Base-by-base conservation (phyloP, 495 filamentous ascomycete genomes). In the Xylaria cubensis region DNA sequence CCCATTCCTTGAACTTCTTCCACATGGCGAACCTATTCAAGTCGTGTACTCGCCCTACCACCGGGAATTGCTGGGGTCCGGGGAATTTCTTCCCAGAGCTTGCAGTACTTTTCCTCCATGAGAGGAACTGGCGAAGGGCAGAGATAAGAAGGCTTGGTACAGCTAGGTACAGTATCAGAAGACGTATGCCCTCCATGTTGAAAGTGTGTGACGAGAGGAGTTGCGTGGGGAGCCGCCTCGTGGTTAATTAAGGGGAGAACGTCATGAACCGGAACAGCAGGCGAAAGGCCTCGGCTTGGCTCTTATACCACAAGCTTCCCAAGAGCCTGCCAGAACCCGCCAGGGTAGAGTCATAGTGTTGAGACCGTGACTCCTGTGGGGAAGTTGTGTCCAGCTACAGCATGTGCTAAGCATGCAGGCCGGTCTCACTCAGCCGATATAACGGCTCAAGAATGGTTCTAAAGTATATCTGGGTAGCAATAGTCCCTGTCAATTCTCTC, bases 1-100 rank as follows among this genome's bases (percentile, higher is more conserved):
- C 84, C 87, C 87, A 88, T 73, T 88, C 84, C 73, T 86, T 85
- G 80, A 88, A 88, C 76, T 88, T 87, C 63, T 85, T 75, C 86
- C 86, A 88, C 67, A 84, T 78, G 65, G 79, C 77, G 61, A 86
- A 85, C n/a, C 83, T 78, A 12, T 84, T 80, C 0, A 88, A 64
- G 59, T 88, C 86, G 42, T 86, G 84, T 15, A 88, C 76, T 56
- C 85, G 83, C 36, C 86, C 86, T 48, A 88, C 74, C 48, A 88
- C 70, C 59, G 85, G 86, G 61, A 80, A 84, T 72, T 84, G 83
- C 64, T 78, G 78, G 15, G 84, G 84, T 2, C 84, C 84, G 1
- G 84, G 84, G 51, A 86, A 81, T 69, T 64, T 75, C 53, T 79
- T 70, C 34, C 70, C 72, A 36, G 69, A 56, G 24, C 39, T 59